These are phyloP conservation scores for Xenoacremonium recifei DNA, from an alignment of 2,329 filamentous ascomycete genomes.

Conservation along the genomic window DNA sequence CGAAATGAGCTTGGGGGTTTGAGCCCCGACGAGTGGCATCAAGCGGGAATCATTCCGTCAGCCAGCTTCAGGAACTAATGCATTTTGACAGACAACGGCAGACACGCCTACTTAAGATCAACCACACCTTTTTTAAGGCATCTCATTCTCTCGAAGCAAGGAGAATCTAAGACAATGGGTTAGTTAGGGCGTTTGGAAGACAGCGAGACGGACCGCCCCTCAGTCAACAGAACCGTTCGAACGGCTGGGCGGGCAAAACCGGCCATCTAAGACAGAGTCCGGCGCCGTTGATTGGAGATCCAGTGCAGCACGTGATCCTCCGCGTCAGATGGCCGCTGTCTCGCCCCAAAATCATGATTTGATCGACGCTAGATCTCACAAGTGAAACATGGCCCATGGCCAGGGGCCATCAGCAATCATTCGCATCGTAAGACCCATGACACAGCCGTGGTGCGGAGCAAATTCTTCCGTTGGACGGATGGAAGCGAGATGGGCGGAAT, in stretches of 20 bases:
- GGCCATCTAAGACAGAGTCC: neutral
- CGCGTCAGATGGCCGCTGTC: neutral
- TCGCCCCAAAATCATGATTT: conserved; percentile 10
- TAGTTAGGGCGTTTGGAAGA: neutral
- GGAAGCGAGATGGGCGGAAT: neutral
- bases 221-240: neutral
- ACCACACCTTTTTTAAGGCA: neutral
- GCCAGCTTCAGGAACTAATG: no score
- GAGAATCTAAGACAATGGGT: neutral
- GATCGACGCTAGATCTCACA: conserved; percentile 17
- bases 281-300: neutral
- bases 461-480: neutral
- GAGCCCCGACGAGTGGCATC: neutral
- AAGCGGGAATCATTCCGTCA: neutral
- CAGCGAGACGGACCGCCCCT: neutral
- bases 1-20: neutral
- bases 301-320: neutral
- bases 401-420: conserved; percentile 3
- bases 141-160: neutral
- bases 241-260: neutral
- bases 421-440: neutral
- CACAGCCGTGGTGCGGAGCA: neutral
- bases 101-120: no score
- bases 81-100: no score
- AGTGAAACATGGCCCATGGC: conserved; percentile 13